phyloP scores from a whole-genome alignment of 192 early-diverging fungal species.

The Glomus cerebriforme region DNA sequence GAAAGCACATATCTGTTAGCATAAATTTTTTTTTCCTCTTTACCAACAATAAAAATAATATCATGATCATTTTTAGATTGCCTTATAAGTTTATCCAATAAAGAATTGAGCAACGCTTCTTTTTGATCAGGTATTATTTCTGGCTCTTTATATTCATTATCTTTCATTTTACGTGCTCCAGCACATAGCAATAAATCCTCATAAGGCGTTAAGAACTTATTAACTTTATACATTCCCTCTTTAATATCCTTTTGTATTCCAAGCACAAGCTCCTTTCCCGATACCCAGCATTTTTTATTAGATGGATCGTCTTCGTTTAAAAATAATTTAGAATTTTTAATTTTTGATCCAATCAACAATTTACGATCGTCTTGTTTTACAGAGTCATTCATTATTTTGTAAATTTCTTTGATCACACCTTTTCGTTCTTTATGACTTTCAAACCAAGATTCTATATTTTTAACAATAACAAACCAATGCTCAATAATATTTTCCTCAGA shows the following conservation, averaged over 20 bases:
- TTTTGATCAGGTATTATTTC: not conserved
- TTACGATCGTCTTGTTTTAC: not conserved
- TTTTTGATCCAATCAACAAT: not conserved
- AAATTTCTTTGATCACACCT: not conserved
- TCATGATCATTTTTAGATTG: not conserved
- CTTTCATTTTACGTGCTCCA: not conserved
- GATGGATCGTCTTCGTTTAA: not conserved
- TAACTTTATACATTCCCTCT: not conserved
- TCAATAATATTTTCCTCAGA: not conserved
- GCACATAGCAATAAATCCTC: not conserved
- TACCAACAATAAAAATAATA: not conserved
- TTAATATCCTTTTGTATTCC: not conserved
- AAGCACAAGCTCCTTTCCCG: not conserved
- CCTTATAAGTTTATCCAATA: not conserved
- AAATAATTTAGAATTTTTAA: not conserved
- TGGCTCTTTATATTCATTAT: not conserved
- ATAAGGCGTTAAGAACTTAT: not conserved
- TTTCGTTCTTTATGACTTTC: not conserved
- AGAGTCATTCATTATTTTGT: not conserved
- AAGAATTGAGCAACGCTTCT: not conserved
- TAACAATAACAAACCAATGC: not conserved
- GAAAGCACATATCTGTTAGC: constrained; percentile 9
- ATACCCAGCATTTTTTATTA: not conserved
- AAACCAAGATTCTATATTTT: not conserved
- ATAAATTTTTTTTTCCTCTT: not conserved